Evolutionary conservation across 352 stramenopile genomes (phyloP), one percentile per base, ranked within the genome.

Genomic region (Chrysophaeum taylorii): DNA sequence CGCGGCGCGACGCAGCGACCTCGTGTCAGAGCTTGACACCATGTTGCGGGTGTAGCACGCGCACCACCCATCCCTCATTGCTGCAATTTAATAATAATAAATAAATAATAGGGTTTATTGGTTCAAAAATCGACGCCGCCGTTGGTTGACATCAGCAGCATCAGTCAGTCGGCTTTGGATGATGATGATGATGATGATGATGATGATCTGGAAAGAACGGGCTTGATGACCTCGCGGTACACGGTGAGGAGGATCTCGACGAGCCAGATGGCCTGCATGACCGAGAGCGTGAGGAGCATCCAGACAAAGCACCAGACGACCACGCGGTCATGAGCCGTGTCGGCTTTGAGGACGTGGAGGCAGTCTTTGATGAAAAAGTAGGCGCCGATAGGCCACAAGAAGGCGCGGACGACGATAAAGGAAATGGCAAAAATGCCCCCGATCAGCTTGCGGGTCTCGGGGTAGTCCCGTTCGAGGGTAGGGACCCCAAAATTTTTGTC

Each of bases 241-340:
- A 72, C 77, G 64, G 72, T 77, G 36, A 81, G 43, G 52, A 81
- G 36, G 72, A 89, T 87, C 75, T 86, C 75, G 12, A 31, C 78
- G 45, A 87, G 75, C 77, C 82, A 89, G 57, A 85, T 38, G n/a
- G 85, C 52, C 70, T 89, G 83, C 21, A 89, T 73, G 1, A 81
- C 23, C 66, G 53, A 80, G 2, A 89, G 62, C 5, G 2, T 33
- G 33, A 33, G 2, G 36, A 66, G 57, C 5, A 9, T 14, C 33
- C 73, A 64, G 12, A 74, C 53, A 37, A 82, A 75, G 31, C 73
- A 78, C 45, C 76, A 75, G 38, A 76, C 75, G 37, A 82, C 79
- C 9, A 76, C 68, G 45, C 73, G 67, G 45, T 73, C 73, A 25
- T 81, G 66, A 2, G 75, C 73, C 35, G 68, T 9, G 5, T 21